Evolutionary conservation across 1,284 basidiomycete genomes (phyloP), one percentile per base, ranked within the genome.

Genomic region (Schizophyllum amplum): DNA sequence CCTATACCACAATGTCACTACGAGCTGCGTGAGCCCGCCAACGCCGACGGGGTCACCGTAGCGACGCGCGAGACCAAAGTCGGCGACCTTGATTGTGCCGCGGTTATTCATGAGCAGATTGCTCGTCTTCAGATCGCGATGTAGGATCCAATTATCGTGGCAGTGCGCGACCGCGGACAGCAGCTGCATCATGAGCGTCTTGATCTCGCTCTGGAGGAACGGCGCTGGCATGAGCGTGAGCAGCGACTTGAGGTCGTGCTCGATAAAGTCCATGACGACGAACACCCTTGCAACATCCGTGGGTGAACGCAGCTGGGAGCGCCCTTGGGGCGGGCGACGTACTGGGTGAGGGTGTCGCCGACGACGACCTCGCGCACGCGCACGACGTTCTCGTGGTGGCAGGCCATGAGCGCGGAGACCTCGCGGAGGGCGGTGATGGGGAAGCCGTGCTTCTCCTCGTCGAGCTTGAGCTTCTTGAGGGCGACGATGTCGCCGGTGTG

Each of bases 201-300:
- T 99, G 75, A 98, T 90, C 73, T 99, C 97, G 42, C 94, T 97
- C 69, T 95, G 93, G 24, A 98, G 75, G 73, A 99, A 99, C 0
- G 96, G 94, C 46, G 88, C 83, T 1, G 93, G 91, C 94, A 98
- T 98, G 60, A 92, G 78, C 11, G 88, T 90, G 56, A 99, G 80
- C 53, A 99, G 80, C 1, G 94, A 92, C 73, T 99, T 99, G 68
- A 99, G 86, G 70, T 99, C 96, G 71, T 99, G 97, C 72, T 99
- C 97, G 68, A 99, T 95, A 68, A 99, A 99, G 67, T 98, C 96
- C 94, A 98, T 98, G 26, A 98, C 95, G 61, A 99, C 94, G 72
- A 94, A 99, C 56, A 98, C 93, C 77, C 93, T 95, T 77, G 55
- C 27, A 33, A 33, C 27, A 13, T 13, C 6, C 27, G n/a, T 13